phyloP scores from a whole-genome alignment of 202 grass and related monocot genomes.

The Dendrocalamus latiflorus region DNA sequence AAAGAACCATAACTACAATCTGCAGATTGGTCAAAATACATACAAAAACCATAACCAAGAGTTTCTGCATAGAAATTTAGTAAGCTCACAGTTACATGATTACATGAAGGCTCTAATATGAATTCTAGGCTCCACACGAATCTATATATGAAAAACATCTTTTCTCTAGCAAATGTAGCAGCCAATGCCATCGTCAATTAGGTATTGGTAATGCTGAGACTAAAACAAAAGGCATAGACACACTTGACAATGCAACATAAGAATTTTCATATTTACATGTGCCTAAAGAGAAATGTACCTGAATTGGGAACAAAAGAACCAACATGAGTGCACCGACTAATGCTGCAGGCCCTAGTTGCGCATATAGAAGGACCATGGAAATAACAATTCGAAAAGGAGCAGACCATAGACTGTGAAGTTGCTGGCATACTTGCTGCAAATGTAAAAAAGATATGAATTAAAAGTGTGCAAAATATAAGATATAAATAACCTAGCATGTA shows the following conservation, averaged over 20 bases:
- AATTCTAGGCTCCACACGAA: neutral
- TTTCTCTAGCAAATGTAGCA: slow-evolving; percentile 31
- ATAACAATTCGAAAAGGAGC: slow-evolving; percentile 97
- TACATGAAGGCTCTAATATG: neutral
- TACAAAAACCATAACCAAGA: neutral
- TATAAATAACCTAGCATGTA: slow-evolving; percentile 1
- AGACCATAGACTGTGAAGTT: slow-evolving; percentile 97
- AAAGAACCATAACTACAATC: neutral
- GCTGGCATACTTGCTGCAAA: slow-evolving; percentile 93
- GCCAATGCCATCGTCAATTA: neutral
- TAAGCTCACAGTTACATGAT: neutral
- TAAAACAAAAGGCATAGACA: neutral
- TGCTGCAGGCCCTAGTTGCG: slow-evolving; percentile 74
- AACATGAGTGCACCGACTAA: slow-evolving; percentile 77
- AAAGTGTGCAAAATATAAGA: slow-evolving; percentile 1
- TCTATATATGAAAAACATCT: neutral
- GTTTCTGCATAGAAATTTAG: neutral
- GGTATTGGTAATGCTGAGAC: neutral
- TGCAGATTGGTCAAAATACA: neutral
- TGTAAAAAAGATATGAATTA: slow-evolving; percentile 27
- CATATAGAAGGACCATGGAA: slow-evolving; percentile 76
- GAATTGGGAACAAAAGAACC: slow-evolving; percentile 83
- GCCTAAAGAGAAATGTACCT: slow-evolving; percentile 53
- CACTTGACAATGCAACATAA: slow-evolving; percentile 12
- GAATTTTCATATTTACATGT: slow-evolving; percentile 8